A percentile compares a stretch with the other conserved stretches of the same genome.
phyloP scores from a whole-genome alignment of 1,284 basidiomycete species.

The Malassezia vespertilionis region DNA sequence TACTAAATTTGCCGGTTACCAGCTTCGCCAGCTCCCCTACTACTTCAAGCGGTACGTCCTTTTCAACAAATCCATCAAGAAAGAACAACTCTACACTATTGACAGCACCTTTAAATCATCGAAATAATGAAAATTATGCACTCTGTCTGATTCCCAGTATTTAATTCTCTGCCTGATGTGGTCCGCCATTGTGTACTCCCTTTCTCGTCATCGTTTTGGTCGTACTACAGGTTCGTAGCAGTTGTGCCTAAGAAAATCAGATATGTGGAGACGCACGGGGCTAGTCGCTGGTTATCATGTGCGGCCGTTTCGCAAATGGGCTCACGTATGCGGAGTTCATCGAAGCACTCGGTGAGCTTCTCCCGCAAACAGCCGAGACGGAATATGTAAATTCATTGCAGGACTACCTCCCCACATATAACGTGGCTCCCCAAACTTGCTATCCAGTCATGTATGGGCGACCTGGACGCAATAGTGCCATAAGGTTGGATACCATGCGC shows the following conservation, averaged over 20 bases:
- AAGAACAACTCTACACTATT: conserved; percentile 12
- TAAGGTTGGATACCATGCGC: conserved; percentile 6
- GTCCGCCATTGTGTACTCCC: no score
- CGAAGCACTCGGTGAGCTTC: conserved; percentile 18
- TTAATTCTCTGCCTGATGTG: no score
- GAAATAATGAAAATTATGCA: no score
- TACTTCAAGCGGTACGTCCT: conserved; percentile 13
- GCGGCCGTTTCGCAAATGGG: conserved; percentile 32
- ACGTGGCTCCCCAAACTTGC: conserved; percentile 34
- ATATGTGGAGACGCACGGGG: no score
- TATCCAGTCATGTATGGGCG: conserved; percentile 26
- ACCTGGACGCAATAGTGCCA: background rate
- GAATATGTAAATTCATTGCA: conserved; percentile 19
- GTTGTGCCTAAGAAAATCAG: no score
- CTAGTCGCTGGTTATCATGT: conserved; percentile 27
- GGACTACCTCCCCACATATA: conserved; percentile 33
- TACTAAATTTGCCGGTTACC: conserved; percentile 48
- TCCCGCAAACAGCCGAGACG: conserved; percentile 11
- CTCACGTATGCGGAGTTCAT: conserved; percentile 23
- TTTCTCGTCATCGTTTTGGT: no score
- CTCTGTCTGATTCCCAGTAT: no score
- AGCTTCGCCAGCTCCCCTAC: conserved; percentile 15
- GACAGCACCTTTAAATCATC: conserved; percentile 8
- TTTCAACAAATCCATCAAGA: conserved; percentile 8
- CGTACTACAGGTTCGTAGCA: no score